Conservation (phyloP, 371 early-diverging fungal genomes). For the Mucor velutinosus region DNA sequence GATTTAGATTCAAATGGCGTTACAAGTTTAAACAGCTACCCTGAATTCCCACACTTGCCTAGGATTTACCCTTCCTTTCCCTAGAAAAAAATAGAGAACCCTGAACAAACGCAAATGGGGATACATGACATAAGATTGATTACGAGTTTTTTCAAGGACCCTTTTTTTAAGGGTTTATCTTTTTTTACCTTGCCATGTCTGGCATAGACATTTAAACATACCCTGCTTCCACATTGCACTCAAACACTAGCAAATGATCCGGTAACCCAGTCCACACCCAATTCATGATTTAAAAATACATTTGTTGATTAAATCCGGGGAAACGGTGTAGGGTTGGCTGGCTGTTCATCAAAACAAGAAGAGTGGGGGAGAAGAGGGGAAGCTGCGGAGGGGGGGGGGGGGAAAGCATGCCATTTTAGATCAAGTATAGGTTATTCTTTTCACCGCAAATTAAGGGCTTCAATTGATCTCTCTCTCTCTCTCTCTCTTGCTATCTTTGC, state of each 20-base stretch:
- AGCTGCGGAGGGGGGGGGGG: background rate
- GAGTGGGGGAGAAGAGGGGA: background rate
- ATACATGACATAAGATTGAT: slow-evolving; percentile 2
- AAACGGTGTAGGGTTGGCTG: background rate
- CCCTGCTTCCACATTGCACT: background rate
- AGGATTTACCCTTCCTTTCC: background rate
- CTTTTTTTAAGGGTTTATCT: background rate
- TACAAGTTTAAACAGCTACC: background rate
- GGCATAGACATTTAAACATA: background rate
- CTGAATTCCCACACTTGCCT: slow-evolving; percentile 4
- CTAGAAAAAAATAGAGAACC: background rate
- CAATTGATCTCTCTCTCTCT: background rate
- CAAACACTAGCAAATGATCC: background rate
- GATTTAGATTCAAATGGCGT: background rate
- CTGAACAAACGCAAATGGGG: background rate
- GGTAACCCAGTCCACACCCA: slow-evolving; percentile 1
- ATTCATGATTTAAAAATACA: background rate
- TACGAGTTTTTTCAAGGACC: background rate
- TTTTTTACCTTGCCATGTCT: background rate
- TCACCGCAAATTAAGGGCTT: background rate
- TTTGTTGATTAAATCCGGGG: slow-evolving; percentile 1
- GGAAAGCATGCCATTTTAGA: background rate
- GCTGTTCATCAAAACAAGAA: background rate
- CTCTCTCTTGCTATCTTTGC: background rate
- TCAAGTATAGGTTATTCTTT: slow-evolving; percentile 4